Conservation (phyloP, 257 asterid species). For the Osmanthus fragrans region DNA sequence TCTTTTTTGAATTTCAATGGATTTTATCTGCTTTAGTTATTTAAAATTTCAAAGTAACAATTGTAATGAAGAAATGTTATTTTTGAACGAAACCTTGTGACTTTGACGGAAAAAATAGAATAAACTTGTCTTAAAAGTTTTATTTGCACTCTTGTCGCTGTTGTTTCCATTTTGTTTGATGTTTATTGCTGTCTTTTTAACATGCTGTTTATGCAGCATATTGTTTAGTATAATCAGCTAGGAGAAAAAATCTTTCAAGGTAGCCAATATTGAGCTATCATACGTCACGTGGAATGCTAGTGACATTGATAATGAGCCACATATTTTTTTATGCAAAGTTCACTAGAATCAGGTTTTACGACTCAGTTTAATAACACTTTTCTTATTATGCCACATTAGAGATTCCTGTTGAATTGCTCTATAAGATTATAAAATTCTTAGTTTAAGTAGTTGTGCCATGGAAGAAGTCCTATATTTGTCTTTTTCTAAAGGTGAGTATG, state of each 20-base stretch:
- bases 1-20: neutral
- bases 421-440: neutral
- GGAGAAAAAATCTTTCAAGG: neutral
- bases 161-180: neutral
- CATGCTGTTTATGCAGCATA: neutral
- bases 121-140: too few relatives aligned
- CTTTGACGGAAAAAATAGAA: too few relatives aligned
- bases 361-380: neutral
- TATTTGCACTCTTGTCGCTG: neutral
- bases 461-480: neutral
- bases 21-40: conserved; percentile 1
- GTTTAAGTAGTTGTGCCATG: neutral
- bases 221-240: neutral
- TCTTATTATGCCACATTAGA: neutral
- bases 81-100: neutral
- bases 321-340: neutral
- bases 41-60: neutral
- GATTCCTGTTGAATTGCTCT: neutral
- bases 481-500: neutral
- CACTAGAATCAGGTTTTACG: neutral
- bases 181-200: neutral
- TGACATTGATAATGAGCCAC: neutral
- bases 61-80: neutral
- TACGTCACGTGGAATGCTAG: neutral
- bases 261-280: neutral